Evolutionary conservation across 2,329 filamentous ascomycete species (phyloP), one percentile per base, ranked within the genome.

Genomic region (Bipolaris gigantea): DNA sequence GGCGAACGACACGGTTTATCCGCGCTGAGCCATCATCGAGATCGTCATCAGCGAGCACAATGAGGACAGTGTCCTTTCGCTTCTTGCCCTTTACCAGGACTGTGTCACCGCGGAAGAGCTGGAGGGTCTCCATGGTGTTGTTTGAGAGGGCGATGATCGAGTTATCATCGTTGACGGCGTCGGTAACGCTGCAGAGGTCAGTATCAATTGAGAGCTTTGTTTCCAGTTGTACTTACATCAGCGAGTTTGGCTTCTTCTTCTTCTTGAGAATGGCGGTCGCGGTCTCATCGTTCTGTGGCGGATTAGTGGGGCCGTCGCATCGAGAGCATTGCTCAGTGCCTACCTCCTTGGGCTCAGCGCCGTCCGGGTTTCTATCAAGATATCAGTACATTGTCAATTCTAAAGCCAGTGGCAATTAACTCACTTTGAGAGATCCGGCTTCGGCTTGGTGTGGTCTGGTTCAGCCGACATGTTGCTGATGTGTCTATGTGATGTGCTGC

Each of bases 241-340:
- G 80, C 73, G 93, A 95, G 80, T 99, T 99, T 70, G 92, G 92
- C 90, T 99, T 99, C 92, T 99, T 99, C 89, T 99, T 99, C 85
- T 97, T 97, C 83, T 97, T 97, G 72, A 99, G 85, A 70, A 99
- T 99, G 66, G 94, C 94, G 41, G 94, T 99, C 48, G 94, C 86
- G 59, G 88, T 91, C 74, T 96, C 94, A 76, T 97, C 90, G 70
- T 91, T 87, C 87, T 95, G 63, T 62, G 62, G 64, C 53, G 63
- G 60, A 67, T 75, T 59, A 76, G 73, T 65, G 55, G 58, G 53
- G 51, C 51, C 60, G 39, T 40, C 45, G 47, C 56, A 53, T 43
- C 53, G 51, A 39, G 48, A 38, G 34, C 39, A 47, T 50, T 33
- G 36, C 56, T 53, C 19, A 35, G 61, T 61, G 62, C 53, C 59